Conservation (phyloP, 441 rosid genomes). For the Biscutella laevigata region DNA sequence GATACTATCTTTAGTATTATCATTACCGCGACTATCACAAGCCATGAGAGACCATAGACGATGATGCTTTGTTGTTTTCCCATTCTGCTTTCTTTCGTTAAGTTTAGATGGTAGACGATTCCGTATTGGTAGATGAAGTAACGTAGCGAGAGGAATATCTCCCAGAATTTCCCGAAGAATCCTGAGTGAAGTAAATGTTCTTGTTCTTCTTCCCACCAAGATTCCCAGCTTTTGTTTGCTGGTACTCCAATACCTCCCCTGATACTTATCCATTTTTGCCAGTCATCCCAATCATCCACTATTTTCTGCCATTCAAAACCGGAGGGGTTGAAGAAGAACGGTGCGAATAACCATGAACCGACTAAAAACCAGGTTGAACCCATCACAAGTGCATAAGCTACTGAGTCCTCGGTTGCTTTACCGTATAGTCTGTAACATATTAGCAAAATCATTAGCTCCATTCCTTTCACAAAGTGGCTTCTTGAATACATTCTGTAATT, state of each 20-base stretch:
- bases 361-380: conserved; percentile 87
- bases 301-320: conserved; percentile 96
- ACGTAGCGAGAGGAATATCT: conserved; percentile 62
- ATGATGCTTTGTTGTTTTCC: conserved; percentile 57
- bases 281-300: conserved; percentile 94
- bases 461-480: conserved; percentile 84
- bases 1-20: conserved; percentile 84
- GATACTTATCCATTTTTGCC: conserved; percentile 88
- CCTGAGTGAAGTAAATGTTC: conserved; percentile 80
- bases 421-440: conserved; percentile 68
- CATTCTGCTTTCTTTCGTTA: conserved; percentile 40
- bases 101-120: conserved; percentile 62
- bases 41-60: conserved; percentile 89
- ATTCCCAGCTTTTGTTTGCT: conserved; percentile 90
- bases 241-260: conserved; percentile 92
- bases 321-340: conserved; percentile 81
- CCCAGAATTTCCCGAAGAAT: conserved; percentile 57
- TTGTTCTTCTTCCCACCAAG: conserved; percentile 98
- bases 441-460: conserved; percentile 67
- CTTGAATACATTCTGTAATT: conserved; percentile 91
- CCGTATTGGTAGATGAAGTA: conserved; percentile 83
- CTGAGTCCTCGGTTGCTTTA: conserved; percentile 30
- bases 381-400: conserved; percentile 43
- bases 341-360: conserved; percentile 72
- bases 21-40: conserved; percentile 75